A percentile compares a stretch with the other conserved stretches of the same genome.
phyloP scores from a whole-genome alignment of 176 grass and related monocot genomes.

The Dactylis glomerata region DNA sequence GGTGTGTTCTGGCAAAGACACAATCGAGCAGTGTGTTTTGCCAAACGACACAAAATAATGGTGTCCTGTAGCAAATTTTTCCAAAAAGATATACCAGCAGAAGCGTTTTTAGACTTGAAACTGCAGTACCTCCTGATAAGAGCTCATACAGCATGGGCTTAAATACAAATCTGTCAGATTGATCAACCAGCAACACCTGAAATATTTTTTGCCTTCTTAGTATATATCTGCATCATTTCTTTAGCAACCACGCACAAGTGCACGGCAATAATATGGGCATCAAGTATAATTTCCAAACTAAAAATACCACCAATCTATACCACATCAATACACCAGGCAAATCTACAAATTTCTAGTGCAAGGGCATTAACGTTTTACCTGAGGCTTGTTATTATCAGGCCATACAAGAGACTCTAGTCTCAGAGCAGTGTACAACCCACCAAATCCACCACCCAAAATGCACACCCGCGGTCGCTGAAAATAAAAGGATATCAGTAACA shows the following conservation, averaged over 20 bases:
- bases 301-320: background rate
- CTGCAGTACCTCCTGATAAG: conserved; percentile 71
- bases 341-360: background rate
- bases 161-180: conserved; percentile 98
- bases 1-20: too few relatives aligned
- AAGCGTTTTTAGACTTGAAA: conserved; percentile 20
- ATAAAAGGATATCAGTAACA: conserved; percentile 7
- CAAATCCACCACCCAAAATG: conserved; percentile 97
- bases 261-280: background rate
- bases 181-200: conserved; percentile 84
- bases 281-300: background rate
- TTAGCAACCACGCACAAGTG: background rate
- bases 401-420: conserved; percentile 97
- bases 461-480: conserved; percentile 73
- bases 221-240: conserved; percentile 8
- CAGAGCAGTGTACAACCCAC: conserved; percentile 91
- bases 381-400: conserved; percentile 79
- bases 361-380: conserved; percentile 47
- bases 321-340: background rate
- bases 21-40: too few relatives aligned
- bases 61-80: too few relatives aligned
- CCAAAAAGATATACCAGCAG: conserved; percentile 6
- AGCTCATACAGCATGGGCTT: conserved; percentile 95
- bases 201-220: conserved; percentile 19
- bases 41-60: too few relatives aligned